Conservation (phyloP, 129 eudicot genomes). For the Ambrosia trifida region DNA sequence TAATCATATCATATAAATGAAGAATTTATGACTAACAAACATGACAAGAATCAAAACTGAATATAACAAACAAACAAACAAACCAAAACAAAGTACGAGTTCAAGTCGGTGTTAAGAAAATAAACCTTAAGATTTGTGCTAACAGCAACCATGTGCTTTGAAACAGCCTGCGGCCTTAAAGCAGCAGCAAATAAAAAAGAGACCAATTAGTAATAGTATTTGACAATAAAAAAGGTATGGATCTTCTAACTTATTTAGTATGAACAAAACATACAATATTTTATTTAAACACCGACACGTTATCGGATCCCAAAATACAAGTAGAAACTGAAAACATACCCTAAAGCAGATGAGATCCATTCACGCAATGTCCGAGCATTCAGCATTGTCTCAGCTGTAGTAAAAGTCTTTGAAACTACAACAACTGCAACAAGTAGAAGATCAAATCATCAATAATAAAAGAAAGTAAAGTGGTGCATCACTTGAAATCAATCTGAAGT, state of each 20-base stretch:
- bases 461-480: not conserved
- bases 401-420: slow-evolving; percentile 96
- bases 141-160: slow-evolving; percentile 99
- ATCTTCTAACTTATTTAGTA: not conserved
- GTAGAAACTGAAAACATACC: slow-evolving; percentile 47
- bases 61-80: slow-evolving; percentile 4
- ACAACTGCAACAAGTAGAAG: slow-evolving; percentile 54
- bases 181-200: slow-evolving; percentile 13
- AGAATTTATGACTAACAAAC: slow-evolving; percentile 1
- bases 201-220: slow-evolving; percentile 2
- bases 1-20: not conserved
- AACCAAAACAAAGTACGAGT: not conserved
- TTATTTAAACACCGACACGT: not conserved
- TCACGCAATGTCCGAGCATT: slow-evolving; percentile 95
- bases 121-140: slow-evolving; percentile 90
- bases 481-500: not conserved
- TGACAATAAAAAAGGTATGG: not conserved
- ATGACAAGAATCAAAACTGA: not conserved
- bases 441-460: not conserved
- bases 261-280: not conserved
- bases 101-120: not conserved
- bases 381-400: slow-evolving; percentile 98
- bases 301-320: not conserved
- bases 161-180: slow-evolving; percentile 75
- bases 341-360: slow-evolving; percentile 94